Conservation (phyloP, 257 asterid genomes). For the Nicotiana obtusifolia region DNA sequence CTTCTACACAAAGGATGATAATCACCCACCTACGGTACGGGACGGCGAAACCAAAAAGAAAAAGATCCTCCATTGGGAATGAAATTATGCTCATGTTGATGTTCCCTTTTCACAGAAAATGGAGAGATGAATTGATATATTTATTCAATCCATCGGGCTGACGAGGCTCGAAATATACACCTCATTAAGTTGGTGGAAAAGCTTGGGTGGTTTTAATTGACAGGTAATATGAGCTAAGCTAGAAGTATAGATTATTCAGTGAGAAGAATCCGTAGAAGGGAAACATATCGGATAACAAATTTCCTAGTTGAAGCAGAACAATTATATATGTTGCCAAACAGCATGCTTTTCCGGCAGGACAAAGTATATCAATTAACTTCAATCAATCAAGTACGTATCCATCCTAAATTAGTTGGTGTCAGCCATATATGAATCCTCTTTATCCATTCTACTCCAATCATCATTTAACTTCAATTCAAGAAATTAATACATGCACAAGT, state of each 20-base stretch:
- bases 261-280: background rate
- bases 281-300: background rate
- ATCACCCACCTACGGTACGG: background rate
- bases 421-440: background rate
- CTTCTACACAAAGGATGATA: background rate
- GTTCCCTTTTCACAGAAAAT: too few relatives aligned
- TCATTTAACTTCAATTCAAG: background rate
- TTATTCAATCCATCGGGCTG: too few relatives aligned
- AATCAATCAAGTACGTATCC: background rate
- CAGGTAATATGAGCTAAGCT: background rate
- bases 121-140: too few relatives aligned
- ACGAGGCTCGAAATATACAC: background rate
- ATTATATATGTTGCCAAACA: background rate
- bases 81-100: too few relatives aligned
- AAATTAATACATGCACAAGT: background rate
- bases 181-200: slow-evolving; percentile 6
- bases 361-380: background rate
- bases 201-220: background rate
- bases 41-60: too few relatives aligned
- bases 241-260: background rate
- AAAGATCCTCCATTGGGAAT: too few relatives aligned
- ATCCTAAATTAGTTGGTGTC: background rate
- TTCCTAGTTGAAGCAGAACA: background rate
- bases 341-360: background rate
- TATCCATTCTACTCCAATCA: background rate